Evolutionary conservation across 306 rosid genomes (phyloP).

Genomic region (Cajanus cajan): DNA sequence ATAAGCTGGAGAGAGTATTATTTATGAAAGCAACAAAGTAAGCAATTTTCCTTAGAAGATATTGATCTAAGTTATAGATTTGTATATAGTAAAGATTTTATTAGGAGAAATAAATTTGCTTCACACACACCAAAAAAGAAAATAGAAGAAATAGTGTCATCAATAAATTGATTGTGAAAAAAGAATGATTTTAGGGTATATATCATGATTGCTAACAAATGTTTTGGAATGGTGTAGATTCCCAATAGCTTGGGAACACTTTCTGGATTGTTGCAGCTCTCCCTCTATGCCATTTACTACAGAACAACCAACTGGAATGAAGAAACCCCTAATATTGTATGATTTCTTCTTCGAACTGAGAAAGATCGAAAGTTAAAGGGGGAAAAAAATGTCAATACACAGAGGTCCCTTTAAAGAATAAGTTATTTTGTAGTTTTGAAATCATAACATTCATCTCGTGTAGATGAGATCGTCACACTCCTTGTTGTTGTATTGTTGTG

Average conservation of each 20-base stretch:
- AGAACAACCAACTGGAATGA: slow-evolving; percentile 49
- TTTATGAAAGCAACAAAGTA: too few relatives aligned
- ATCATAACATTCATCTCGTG: not conserved
- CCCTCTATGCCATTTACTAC: slow-evolving; percentile 59
- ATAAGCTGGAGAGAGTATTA: too few relatives aligned
- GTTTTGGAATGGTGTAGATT: slow-evolving; percentile 20
- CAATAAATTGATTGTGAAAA: not conserved
- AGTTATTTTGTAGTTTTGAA: not conserved
- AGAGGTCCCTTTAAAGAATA: not conserved
- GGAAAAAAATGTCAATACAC: not conserved
- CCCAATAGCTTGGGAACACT: slow-evolving; percentile 65
- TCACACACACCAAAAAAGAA: too few relatives aligned
- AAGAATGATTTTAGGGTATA: not conserved
- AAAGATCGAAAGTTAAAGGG: not conserved
- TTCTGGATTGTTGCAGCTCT: slow-evolving; percentile 60
- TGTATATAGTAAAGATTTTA: too few relatives aligned
- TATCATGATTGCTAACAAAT: not conserved
- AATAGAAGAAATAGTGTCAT: too few relatives aligned
- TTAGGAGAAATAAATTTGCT: too few relatives aligned
- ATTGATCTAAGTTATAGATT: too few relatives aligned
- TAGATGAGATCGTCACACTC: not conserved
- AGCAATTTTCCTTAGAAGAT: too few relatives aligned
- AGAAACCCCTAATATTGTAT: not conserved
- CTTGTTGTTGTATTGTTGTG: not conserved
- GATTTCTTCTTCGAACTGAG: slow-evolving; percentile 1